phyloP scores from a whole-genome alignment of 2,329 filamentous ascomycete species.

The Epichloe gansuensis region DNA sequence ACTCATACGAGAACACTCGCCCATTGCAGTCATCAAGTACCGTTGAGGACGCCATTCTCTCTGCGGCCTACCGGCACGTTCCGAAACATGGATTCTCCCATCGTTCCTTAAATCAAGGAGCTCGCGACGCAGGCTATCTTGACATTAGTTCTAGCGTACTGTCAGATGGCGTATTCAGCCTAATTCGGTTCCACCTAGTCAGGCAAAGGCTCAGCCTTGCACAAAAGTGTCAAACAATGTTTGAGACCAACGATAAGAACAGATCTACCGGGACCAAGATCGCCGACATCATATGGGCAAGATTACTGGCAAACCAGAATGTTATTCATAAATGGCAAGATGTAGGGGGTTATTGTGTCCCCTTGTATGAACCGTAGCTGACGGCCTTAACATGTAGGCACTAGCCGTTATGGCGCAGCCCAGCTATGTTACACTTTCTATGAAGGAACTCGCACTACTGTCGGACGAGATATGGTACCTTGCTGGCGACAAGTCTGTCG shows the following conservation, averaged over 20 bases:
- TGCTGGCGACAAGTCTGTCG: slow-evolving; percentile 68
- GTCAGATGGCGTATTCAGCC: slow-evolving; percentile 63
- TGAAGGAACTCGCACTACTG: slow-evolving; percentile 67
- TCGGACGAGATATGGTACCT: slow-evolving; percentile 90
- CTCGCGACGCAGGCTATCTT: slow-evolving; percentile 72
- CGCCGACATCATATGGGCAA: slow-evolving; percentile 58
- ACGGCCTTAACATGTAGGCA: slow-evolving; percentile 38
- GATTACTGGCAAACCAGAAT: slow-evolving; percentile 60
- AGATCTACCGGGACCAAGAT: slow-evolving; percentile 46
- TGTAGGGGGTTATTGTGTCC: slow-evolving; percentile 31
- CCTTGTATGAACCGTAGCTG: not conserved
- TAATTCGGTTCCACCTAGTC: slow-evolving; percentile 67
- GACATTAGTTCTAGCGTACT: slow-evolving; percentile 78
- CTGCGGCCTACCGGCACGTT: slow-evolving; percentile 67
- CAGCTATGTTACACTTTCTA: slow-evolving; percentile 58
- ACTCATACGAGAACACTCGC: slow-evolving; percentile 57
- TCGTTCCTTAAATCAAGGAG: slow-evolving; percentile 60
- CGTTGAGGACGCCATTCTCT: slow-evolving; percentile 64
- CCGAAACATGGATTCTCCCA: slow-evolving; percentile 72
- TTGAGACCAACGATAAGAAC: slow-evolving; percentile 18
- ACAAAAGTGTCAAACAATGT: slow-evolving; percentile 23
- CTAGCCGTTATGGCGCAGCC: slow-evolving; percentile 84
- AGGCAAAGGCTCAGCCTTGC: slow-evolving; percentile 51
- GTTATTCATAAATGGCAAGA: slow-evolving; percentile 76
- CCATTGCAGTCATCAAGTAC: slow-evolving; percentile 48